Evolutionary conservation across 768 basidiomycete species (phyloP).

Genomic region (Russula lepida): DNA sequence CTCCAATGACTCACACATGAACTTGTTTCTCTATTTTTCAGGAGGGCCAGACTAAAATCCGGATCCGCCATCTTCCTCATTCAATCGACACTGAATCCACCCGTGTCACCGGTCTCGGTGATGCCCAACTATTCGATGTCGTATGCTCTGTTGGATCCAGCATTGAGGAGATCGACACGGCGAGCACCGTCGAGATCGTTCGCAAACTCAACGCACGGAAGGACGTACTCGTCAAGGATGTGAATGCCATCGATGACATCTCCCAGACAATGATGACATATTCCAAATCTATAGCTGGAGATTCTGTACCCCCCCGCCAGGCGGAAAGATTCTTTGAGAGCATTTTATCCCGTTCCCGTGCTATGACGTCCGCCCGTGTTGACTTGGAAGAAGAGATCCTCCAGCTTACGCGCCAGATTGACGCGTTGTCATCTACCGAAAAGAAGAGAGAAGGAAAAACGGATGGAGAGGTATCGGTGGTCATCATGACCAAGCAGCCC

Average conservation of each 20-base stretch:
- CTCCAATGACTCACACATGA: not conserved
- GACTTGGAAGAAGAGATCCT: conserved; percentile 31
- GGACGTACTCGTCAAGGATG: conserved; percentile 31
- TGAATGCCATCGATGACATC: conserved; percentile 34
- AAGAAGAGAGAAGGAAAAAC: conserved; percentile 28
- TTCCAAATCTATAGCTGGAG: conserved; percentile 36
- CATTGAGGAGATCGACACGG: conserved; percentile 21
- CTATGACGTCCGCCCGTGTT: conserved; percentile 30
- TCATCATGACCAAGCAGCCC: conserved; percentile 35
- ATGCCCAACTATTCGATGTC: conserved; percentile 46
- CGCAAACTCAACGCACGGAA: conserved; percentile 30
- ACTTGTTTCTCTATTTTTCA: conserved; percentile 19
- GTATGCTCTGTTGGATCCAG: conserved; percentile 35
- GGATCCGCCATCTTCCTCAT: conserved; percentile 42
- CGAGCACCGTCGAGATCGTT: conserved; percentile 20
- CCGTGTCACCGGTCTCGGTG: conserved; percentile 43
- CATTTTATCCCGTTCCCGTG: conserved; percentile 33
- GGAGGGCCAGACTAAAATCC: conserved; percentile 47
- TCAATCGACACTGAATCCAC: conserved; percentile 44
- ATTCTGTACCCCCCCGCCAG: conserved; percentile 32
- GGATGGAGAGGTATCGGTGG: conserved; percentile 33
- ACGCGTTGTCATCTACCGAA: conserved; percentile 28
- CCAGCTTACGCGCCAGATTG: conserved; percentile 33
- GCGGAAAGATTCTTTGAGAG: conserved; percentile 36
- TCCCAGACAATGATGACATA: conserved; percentile 37